Evolutionary conservation across 2,329 filamentous ascomycete species (phyloP).

Genomic region (Falciphora oryzae): DNA sequence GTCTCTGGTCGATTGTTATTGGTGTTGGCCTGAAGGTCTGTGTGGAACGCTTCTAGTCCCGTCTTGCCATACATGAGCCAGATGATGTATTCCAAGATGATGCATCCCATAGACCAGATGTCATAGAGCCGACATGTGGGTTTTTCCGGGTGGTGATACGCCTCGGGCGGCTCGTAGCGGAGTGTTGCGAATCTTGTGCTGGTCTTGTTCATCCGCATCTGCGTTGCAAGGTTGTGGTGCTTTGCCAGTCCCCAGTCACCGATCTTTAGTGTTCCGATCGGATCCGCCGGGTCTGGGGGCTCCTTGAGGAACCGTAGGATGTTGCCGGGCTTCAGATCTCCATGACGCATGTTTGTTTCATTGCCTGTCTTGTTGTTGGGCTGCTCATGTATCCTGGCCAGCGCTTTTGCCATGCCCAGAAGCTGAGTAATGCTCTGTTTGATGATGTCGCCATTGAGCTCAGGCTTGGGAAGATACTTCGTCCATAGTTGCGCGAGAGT

Average conservation of each 20-base stretch:
- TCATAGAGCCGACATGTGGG: slow-evolving; percentile 21
- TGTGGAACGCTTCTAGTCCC: neutral
- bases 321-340: slow-evolving; percentile 16
- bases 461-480: neutral
- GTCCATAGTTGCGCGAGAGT: slow-evolving; percentile 12
- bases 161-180: slow-evolving; percentile 14
- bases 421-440: slow-evolving; percentile 10
- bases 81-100: slow-evolving; percentile 22
- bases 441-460: neutral
- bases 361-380: neutral
- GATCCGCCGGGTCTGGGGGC: neutral
- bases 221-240: slow-evolving; percentile 7
- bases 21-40: neutral
- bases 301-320: slow-evolving; percentile 11
- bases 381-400: slow-evolving; percentile 9
- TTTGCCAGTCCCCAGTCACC: slow-evolving; percentile 16
- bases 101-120: slow-evolving; percentile 25
- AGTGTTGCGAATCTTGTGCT: slow-evolving; percentile 8
- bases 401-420: slow-evolving; percentile 7
- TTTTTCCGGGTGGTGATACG: neutral
- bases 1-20: too few relatives aligned
- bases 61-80: slow-evolving; percentile 21
- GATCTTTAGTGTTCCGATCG: slow-evolving; percentile 10
- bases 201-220: slow-evolving; percentile 4
- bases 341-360: slow-evolving; percentile 11